A percentile compares a stretch with the other conserved stretches of the same genome.
These are phyloP conservation scores for Oryza nivara DNA, from an alignment of 176 grass and related monocot genomes.

Conservation along the genomic window DNA sequence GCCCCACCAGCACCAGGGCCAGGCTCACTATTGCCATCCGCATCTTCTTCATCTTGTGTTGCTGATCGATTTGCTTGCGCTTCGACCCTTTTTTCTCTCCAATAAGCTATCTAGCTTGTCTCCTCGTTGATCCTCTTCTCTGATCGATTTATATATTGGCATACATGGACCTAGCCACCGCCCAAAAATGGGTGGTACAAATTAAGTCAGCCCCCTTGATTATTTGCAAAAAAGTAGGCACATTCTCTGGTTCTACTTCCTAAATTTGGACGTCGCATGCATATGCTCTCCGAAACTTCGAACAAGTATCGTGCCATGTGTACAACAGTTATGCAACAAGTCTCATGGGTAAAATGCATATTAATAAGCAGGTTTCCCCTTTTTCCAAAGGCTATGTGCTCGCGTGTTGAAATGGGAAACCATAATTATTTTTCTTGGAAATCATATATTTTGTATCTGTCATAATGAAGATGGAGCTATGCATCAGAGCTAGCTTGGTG, in stretches of 20 bases:
- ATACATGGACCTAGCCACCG: background rate
- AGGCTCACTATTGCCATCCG: constrained; percentile 11
- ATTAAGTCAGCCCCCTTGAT: background rate
- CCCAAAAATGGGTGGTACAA: background rate
- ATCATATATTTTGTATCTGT: too few species aligned
- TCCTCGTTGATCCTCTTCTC: background rate
- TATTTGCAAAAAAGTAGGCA: background rate
- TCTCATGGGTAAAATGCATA: too few species aligned
- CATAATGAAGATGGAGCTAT: too few species aligned
- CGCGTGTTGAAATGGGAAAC: too few species aligned
- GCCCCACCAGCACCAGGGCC: constrained; percentile 8
- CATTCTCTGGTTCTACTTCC: background rate
- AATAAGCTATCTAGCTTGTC: background rate
- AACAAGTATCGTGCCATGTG: background rate
- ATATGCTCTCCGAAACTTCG: background rate
- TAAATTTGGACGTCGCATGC: background rate
- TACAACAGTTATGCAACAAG: too few species aligned
- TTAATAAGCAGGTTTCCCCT: too few species aligned
- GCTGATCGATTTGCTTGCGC: too few species aligned
- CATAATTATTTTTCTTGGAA: too few species aligned
- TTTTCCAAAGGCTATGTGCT: too few species aligned
- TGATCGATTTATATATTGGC: background rate
- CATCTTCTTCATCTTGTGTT: background rate
- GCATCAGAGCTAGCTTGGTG: too few species aligned
- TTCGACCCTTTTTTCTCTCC: background rate